These are phyloP conservation scores for Periconia digitata DNA, from an alignment of 2,329 filamentous ascomycete genomes.

Conservation along the genomic window DNA sequence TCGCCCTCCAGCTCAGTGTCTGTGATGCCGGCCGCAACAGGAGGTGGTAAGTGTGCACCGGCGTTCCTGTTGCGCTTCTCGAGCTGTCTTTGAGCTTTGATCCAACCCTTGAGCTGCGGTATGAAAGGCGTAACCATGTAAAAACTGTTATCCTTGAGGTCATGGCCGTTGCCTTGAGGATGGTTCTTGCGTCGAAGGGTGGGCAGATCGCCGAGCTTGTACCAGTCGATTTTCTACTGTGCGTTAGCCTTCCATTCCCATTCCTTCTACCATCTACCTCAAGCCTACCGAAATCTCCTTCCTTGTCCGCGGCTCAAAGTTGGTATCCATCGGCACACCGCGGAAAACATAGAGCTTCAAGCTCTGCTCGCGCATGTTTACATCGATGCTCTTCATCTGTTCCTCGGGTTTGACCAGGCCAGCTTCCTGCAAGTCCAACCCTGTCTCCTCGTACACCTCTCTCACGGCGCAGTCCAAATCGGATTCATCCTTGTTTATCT, in stretches of 20 bases:
- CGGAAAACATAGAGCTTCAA: conserved; percentile 91
- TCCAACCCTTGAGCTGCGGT: conserved; percentile 83
- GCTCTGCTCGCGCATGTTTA: conserved; percentile 89
- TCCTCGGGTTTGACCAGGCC: conserved; percentile 71
- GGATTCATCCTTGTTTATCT: conserved; percentile 96
- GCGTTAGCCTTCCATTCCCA: conserved; percentile 6
- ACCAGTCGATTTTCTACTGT: conserved; percentile 79
- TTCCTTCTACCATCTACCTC: conserved; percentile 25
- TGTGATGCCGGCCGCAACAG: conserved; percentile 22
- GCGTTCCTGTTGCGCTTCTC: conserved; percentile 54
- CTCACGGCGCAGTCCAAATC: conserved; percentile 91
- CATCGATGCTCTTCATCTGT: conserved; percentile 79
- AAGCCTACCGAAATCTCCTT: conserved; percentile 80
- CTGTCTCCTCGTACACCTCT: conserved; percentile 96
- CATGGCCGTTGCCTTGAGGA: conserved; percentile 56
- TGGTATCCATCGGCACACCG: conserved; percentile 80
- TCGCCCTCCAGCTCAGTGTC: conserved; percentile 33
- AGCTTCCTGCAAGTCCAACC: conserved; percentile 76
- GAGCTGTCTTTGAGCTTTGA: conserved; percentile 77
- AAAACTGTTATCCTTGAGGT: conserved; percentile 78
- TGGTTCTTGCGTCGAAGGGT: conserved; percentile 70
- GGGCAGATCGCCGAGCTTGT: conserved; percentile 83
- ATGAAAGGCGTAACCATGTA: conserved; percentile 98
- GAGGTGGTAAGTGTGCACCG: conserved; percentile 18
- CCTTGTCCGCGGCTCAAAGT: conserved; percentile 85